Evolutionary conservation across 73 alveolate genomes (phyloP).

Genomic region (Loxodes magnus): DNA sequence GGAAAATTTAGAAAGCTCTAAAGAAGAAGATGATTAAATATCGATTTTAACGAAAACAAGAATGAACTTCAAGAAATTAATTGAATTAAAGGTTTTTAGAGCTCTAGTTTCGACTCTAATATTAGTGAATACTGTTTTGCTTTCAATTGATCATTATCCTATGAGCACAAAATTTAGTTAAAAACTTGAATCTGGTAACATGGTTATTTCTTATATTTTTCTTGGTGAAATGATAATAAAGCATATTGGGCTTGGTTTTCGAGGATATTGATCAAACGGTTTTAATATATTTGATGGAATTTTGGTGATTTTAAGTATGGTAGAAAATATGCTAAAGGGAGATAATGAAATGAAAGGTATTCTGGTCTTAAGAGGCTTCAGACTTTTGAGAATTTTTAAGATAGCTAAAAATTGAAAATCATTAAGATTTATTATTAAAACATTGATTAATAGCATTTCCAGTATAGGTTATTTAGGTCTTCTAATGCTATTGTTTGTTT

Average conservation of each 20-base stretch:
- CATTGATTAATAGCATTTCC: conserved; percentile 9
- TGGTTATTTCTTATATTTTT: conserved; percentile 17
- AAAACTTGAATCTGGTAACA: conserved; percentile 12
- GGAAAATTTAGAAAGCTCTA: too few relatives aligned
- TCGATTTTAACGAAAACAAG: too few relatives aligned
- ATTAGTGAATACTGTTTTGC: conserved; percentile 26
- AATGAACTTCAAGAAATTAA: too few relatives aligned
- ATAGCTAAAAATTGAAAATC: conserved; percentile 35
- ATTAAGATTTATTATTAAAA: conserved; percentile 14
- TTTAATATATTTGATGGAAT: conserved; percentile 27
- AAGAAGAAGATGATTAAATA: too few relatives aligned
- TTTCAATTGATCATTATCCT: conserved; percentile 34
- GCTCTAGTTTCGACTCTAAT: too few relatives aligned
- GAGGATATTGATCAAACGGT: conserved; percentile 13
- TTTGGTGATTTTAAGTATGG: conserved; percentile 4
- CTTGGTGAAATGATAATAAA: conserved; percentile 32
- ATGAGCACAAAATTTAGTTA: conserved; percentile 8
- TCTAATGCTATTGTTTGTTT: conserved; percentile 16
- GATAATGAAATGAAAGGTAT: conserved; percentile 9
- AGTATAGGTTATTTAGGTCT: conserved; percentile 22
- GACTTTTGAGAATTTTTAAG: conserved; percentile 36
- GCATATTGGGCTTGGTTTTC: conserved; percentile 27
- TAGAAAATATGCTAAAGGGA: conserved; percentile 17
- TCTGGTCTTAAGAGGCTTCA: conserved; percentile 48
- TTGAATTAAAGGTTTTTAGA: too few relatives aligned